Evolutionary conservation across 176 grass and related monocot genomes (phyloP), one percentile per base, ranked within the genome.

Genomic region (Olyra latifolia): DNA sequence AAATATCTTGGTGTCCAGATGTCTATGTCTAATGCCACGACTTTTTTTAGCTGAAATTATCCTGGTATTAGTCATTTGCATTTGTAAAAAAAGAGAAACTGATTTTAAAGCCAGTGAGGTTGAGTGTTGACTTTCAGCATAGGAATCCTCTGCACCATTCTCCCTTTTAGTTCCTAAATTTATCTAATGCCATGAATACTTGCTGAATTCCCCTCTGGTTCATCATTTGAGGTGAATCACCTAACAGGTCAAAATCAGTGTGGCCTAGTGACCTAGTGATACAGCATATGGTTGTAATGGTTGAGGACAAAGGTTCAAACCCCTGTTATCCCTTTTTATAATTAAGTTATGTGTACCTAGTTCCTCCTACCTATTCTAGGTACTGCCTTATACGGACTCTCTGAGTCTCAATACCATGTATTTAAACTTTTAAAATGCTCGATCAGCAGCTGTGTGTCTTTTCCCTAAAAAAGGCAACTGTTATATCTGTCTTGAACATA

Each of bases 391-490:
- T 48, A 13, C 46, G 15, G 45, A 15, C 45, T 47, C 32, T 35
- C 5, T 4, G 32, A 32, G 19, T 53, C 22, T 15, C 28, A 15
- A 0, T 74, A 53, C 39, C 56, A 45, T 62, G 7, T 10, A 62
- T 16, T 72, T 77, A 2, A 59, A 80, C 40, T 71, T 23, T 35
- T 13, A 35, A 17, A 81, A 47, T 81, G 6, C 19, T 81, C 8
- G 7, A 81, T 45, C 3, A 1, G 20, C 6, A 60, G 8, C 8
- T 72, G 19, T 17, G 1, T 57, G 15, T 49, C 47, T 49, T 17
- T 35, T 35, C 32, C 32, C 32, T 35, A 35, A 35, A 35, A 35
- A 4, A 35, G 32, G 32, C 32, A 35, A 35, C 32, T 35, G 32
- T 2, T 35, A n/a, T 35, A 35, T 35, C 32, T 49, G 7, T 24